Base-by-base conservation (phyloP, 257 asterid genomes). In the Capsicum chinense region DNA sequence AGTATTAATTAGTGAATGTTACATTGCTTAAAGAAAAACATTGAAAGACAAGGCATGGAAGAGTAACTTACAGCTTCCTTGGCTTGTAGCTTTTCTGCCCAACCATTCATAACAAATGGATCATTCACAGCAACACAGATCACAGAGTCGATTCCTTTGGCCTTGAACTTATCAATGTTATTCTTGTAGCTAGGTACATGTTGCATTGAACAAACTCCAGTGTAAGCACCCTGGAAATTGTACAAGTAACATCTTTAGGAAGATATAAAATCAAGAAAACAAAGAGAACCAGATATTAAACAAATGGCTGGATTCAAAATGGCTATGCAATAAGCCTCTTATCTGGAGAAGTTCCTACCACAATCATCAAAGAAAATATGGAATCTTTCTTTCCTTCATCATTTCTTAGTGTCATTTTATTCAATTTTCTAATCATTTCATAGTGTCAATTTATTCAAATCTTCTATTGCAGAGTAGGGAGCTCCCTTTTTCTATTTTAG, bases 171-270 rank as follows among this genome's bases (percentile, higher is more conserved):
- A 85, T 90, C 93, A 19, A 93, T 83, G 87, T 92, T 94, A 70
- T 85, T 89, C 89, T 92, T 94, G 97, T 92, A 96, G 89, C 99
- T 93, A n/a, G 98, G 99, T 48, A 94, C 98, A 60, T 96, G 98
- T 85, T 93, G 93, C 60, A 89, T 90, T 7, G 99, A 89, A 83
- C 99, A 96, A 88, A 96, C 99, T 42, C 98, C 99, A 52, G 99
- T 94, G 79, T 89, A 93, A 0, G 99, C 99, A 33, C 99, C 98
- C 99, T 96, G 81, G 6, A 11, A 47, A 44, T 59, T 79, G 47
- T 62, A 35, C 73, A 85, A 62, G 78, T 57, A 81, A 83, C 74
- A 71, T 35, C 9, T 67, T 44, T 79, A 12, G 74, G 66, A 48
- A 7, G 42, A 74, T n/a, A 69, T 42, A 78, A 21, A 84, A 79